Conservation (phyloP, 2,329 filamentous ascomycete genomes). For the Sporothrix curviconia region DNA sequence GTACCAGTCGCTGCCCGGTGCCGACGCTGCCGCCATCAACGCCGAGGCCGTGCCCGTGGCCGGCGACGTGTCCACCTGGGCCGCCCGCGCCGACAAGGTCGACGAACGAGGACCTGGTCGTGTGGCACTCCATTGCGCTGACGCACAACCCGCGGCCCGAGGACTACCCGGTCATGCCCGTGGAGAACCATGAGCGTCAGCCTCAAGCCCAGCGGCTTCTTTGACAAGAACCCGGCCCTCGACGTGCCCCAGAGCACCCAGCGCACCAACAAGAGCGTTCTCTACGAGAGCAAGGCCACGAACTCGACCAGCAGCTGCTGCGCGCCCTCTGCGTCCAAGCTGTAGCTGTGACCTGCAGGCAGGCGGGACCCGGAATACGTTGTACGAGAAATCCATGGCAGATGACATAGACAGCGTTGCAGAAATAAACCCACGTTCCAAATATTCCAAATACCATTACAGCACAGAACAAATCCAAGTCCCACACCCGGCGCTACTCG, state of each 20-base stretch:
- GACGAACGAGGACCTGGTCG: slow-evolving; percentile 29
- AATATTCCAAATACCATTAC: too few relatives aligned
- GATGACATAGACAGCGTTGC: too few relatives aligned
- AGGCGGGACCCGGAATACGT: too few relatives aligned
- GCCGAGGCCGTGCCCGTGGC: not conserved
- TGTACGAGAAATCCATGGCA: too few relatives aligned
- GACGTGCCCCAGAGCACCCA: slow-evolving; percentile 16
- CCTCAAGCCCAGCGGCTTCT: slow-evolving; percentile 16
- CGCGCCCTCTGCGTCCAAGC: too few relatives aligned
- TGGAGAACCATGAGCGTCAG: slow-evolving; percentile 49
- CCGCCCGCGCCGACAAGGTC: slow-evolving; percentile 26
- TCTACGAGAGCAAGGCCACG: too few relatives aligned
- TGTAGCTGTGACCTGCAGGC: too few relatives aligned
- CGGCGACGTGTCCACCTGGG: slow-evolving; percentile 23
- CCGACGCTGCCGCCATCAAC: slow-evolving; percentile 27
- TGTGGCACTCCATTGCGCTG: slow-evolving; percentile 53
- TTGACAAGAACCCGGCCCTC: slow-evolving; percentile 13
- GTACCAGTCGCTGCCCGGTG: slow-evolving; percentile 36
- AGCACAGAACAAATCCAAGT: too few relatives aligned
- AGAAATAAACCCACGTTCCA: too few relatives aligned
- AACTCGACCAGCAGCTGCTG: too few relatives aligned
- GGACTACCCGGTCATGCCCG: slow-evolving; percentile 64
- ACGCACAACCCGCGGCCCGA: slow-evolving; percentile 60
- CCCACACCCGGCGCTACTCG: too few relatives aligned
- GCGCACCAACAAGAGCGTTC: slow-evolving; percentile 8